A percentile compares a stretch with the other conserved stretches of the same genome.
Conservation (phyloP, 2,329 filamentous ascomycete genomes). For the Eutypella sp. region DNA sequence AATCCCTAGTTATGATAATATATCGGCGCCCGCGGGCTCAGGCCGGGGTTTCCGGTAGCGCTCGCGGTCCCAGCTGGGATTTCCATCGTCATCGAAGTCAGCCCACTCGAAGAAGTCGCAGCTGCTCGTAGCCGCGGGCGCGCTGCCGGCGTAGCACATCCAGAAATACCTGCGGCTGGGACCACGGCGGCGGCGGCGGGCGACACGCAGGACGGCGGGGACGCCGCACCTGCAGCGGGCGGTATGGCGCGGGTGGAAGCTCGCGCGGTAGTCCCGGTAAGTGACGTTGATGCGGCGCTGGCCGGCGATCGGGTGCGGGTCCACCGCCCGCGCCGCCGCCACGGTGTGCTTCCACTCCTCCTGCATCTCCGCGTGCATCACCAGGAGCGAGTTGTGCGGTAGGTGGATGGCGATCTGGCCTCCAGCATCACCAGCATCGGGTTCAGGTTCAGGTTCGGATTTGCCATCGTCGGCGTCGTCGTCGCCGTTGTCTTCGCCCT, state of each 20-base stretch:
- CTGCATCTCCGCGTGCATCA: conserved; percentile 99
- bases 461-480: conserved; percentile 30
- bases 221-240: conserved; percentile 73
- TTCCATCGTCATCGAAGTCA: conserved; percentile 79
- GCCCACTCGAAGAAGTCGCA: conserved; percentile 85
- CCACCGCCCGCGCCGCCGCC: conserved; percentile 66
- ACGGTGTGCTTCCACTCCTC: conserved; percentile 95
- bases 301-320: conserved; percentile 77
- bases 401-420: conserved; percentile 91
- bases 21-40: background rate
- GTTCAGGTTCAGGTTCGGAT: too few species aligned
- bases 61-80: conserved; percentile 57
- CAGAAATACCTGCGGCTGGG: conserved; percentile 83
- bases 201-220: conserved; percentile 66
- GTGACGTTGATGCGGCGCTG: conserved; percentile 88
- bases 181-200: conserved; percentile 72
- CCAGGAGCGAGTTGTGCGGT: conserved; percentile 85
- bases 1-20: background rate
- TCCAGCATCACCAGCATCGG: too few species aligned
- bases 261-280: conserved; percentile 78
- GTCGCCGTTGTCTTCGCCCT: conserved; percentile 43
- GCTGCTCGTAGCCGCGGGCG: conserved; percentile 59
- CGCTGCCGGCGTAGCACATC: conserved; percentile 81
- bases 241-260: conserved; percentile 71
- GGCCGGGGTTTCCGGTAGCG: conserved; percentile 17